phyloP scores from a whole-genome alignment of 1,139 yeast species.

The Kurtzmaniella quercitrusa region DNA sequence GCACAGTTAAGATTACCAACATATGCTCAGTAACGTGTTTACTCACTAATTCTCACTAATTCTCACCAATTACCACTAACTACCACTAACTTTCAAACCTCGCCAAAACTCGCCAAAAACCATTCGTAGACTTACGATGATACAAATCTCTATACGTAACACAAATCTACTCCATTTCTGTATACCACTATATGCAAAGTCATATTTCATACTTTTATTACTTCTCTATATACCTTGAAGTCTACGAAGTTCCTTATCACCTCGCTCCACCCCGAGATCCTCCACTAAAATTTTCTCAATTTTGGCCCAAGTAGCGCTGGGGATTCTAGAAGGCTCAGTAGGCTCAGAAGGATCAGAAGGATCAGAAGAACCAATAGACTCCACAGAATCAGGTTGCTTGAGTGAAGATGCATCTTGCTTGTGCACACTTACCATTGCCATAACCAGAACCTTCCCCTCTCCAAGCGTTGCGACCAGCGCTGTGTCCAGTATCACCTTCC shows the following conservation, averaged over 20 bases:
- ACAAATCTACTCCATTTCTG: no score
- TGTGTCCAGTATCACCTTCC: constrained; percentile 42
- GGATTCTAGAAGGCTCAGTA: constrained; percentile 9
- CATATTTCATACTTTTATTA: no score
- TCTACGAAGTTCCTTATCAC: constrained; percentile 26
- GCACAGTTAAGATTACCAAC: no score
- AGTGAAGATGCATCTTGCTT: constrained; percentile 6
- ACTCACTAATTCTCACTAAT: no score
- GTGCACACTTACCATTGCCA: constrained; percentile 35
- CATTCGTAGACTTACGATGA: no score
- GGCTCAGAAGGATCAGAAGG: constrained; percentile 11
- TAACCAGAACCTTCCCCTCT: constrained; percentile 21
- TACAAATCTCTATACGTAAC: no score
- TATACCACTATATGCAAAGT: no score
- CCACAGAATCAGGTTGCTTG: constrained; percentile 8
- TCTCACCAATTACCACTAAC: no score
- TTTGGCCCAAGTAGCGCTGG: constrained; percentile 27
- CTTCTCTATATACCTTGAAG: constrained; percentile 41
- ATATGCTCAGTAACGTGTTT: no score
- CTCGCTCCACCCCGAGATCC: constrained; percentile 26
- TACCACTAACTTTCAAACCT: no score
- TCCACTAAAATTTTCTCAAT: constrained; percentile 24
- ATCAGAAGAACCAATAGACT: constrained; percentile 13
- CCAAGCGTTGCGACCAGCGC: constrained; percentile 18
- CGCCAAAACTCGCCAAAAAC: no score